A percentile compares a stretch with the other conserved stretches of the same genome.
Evolutionary conservation across 2,329 filamentous ascomycete genomes (phyloP).

Genomic region (Neoascochyta sp.): DNA sequence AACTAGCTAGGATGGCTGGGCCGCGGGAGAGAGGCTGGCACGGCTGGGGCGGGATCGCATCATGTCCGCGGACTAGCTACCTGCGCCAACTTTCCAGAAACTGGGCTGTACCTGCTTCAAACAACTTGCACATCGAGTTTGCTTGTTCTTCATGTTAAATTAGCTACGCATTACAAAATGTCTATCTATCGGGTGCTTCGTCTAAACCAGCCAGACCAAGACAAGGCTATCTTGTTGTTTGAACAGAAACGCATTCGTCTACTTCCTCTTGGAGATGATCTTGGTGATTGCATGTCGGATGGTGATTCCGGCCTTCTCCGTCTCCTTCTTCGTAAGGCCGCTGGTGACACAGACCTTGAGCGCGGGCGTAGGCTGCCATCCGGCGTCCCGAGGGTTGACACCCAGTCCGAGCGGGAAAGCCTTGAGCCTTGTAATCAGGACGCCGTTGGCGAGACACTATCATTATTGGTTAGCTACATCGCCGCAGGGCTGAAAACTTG

Average conservation of each 20-base stretch:
- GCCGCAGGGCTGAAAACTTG: too few relatives aligned
- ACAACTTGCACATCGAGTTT: too few relatives aligned
- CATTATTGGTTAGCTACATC: slow-evolving; percentile 12
- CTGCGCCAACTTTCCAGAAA: too few relatives aligned
- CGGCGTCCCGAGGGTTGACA: slow-evolving; percentile 62
- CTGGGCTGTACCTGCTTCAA: too few relatives aligned
- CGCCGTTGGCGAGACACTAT: slow-evolving; percentile 78
- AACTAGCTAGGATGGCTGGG: too few relatives aligned
- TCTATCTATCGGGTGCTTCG: slow-evolving; percentile 3
- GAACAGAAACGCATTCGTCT: slow-evolving; percentile 2
- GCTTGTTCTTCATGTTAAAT: too few relatives aligned
- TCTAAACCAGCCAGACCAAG: too few relatives aligned
- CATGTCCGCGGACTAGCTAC: too few relatives aligned
- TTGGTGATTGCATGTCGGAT: slow-evolving; percentile 94
- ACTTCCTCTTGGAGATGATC: slow-evolving; percentile 63
- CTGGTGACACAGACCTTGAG: slow-evolving; percentile 89
- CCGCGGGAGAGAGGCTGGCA: too few relatives aligned
- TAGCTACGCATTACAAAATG: slow-evolving; percentile 10
- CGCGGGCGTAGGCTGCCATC: slow-evolving; percentile 69
- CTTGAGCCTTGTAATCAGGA: slow-evolving; percentile 85
- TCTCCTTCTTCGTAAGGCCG: slow-evolving; percentile 86
- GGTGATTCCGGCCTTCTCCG: slow-evolving; percentile 84
- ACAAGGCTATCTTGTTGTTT: too few relatives aligned
- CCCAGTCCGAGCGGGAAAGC: slow-evolving; percentile 60
- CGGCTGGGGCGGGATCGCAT: too few relatives aligned